Conservation (phyloP, 129 eudicot species). For the Oenanthe sinensis region DNA sequence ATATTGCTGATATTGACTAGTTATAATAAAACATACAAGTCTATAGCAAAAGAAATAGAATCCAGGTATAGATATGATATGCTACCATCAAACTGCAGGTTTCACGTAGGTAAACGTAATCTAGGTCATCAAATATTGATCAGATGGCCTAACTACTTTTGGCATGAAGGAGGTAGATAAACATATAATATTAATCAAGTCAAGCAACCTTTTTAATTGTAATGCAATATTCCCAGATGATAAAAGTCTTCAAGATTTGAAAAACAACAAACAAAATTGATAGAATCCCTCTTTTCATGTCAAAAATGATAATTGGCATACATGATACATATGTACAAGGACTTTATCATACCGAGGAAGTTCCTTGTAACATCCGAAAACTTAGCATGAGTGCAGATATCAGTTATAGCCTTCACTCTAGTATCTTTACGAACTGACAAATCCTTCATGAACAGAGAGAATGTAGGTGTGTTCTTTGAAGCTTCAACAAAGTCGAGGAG, state of each 20-base stretch:
- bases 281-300: neutral
- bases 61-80: neutral
- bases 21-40: neutral
- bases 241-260: neutral
- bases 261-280: neutral
- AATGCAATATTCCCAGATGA: neutral
- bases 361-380: neutral
- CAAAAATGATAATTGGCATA: neutral
- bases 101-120: neutral
- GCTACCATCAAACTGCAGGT: neutral
- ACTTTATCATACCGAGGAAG: conserved; percentile 1
- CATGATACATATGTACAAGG: neutral
- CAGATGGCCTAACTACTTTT: neutral
- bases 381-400: neutral
- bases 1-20: neutral
- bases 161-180: neutral
- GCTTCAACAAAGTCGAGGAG: neutral
- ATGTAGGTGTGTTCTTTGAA: conserved; percentile 4
- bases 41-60: neutral
- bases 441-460: neutral
- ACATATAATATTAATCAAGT: neutral
- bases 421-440: conserved; percentile 3
- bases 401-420: neutral
- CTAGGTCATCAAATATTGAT: neutral
- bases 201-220: neutral